Base-by-base conservation (phyloP, 495 filamentous ascomycete species). In the Aspergillus hancockii region DNA sequence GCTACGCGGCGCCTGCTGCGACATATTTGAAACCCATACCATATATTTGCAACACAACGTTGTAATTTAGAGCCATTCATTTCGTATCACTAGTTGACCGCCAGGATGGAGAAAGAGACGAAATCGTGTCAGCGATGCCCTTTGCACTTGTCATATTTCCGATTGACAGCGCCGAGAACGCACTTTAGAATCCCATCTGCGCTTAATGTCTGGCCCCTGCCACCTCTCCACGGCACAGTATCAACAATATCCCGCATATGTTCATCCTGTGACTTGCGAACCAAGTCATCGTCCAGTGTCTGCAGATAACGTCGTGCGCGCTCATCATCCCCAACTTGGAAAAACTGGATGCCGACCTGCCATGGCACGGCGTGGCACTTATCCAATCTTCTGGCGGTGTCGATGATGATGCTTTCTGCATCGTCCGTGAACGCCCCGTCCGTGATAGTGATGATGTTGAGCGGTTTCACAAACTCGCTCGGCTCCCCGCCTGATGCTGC, bases 331-430 rank as follows among this genome's bases (percentile, higher is more conserved):
- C 94, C 94, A 54, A 98, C 89, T 76, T 98, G 94, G 76, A 98
- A 94, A 75, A 98, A 97, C 73, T 98, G 94, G 57, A 98, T 87
- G 13, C 95, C 94, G 13, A 97, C 79, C 75, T 98, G 94, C 81
- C 90, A 90, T 23, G 91, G 81, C 32, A 88, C 84, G 0, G 92
- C 93, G 34, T 86, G 80, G 5, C 88, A 69, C 18, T 69, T 32
- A 68, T 97, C 93, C 22, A 98, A 77, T 60, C 82, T 83, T 71
- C 82, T 77, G 0, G 92, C 94, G 0, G 82, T 79, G 8, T 71
- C 66, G 12, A 90, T 75, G 57, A 98, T 87, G 10, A 89, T 79
- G 49, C 75, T 78, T 72, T 95, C 90, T 12, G 89, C 81, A 62
- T 93, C 90, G 63, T 98, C 95, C 3, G 82, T 87, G 2, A 95